Base-by-base conservation (phyloP, 179 eudicot species). In the Dionaea muscipula region DNA sequence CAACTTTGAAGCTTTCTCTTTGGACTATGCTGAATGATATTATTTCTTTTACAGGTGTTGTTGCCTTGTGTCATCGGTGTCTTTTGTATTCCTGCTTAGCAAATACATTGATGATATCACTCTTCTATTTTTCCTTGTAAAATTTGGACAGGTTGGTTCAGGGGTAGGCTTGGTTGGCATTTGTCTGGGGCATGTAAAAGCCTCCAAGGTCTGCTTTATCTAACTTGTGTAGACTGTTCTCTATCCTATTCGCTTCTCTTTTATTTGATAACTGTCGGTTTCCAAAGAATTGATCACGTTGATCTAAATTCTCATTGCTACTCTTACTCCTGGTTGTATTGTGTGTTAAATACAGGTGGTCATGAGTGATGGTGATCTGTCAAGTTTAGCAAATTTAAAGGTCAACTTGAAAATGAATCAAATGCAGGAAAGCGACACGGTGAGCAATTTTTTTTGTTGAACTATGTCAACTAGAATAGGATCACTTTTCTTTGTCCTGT, bases 131-230 rank as follows among this genome's bases (percentile, higher is more conserved):
- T 58, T 26, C 40, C 36, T 23, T 60, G 38, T 56, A 13, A 18
- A 13, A 26, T 48, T 53, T 23, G 50, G 48, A 41, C 82, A 91
- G 98, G 83, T 91, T 72, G 98, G 98, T 57, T 82, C 98, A 4
- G 98, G 98, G 49, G 94, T 80, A 57, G 98, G 95, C 51, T 68
- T 91, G 81, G 78, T 87, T 67, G 98, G 98, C 51, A 56, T 84
- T n/a, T 87, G 95, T 71, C 82, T 91, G 45, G 67, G 80, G 47
- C 77, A 72, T 59, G 91, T 68, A 41, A 77, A 79, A 61, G 91
- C 94, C 49, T 87, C 94, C 15, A 68, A 80, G 84, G 98, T 81
- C 37, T 23, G 63, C 25, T 40, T 35, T 52, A 20, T 31, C 20
- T 16, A 20, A 19, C 66, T 28, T 28, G 3, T 28, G 5, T 28